phyloP scores from a whole-genome alignment of 352 stramenopile genomes.

The Hyaloperonospora arabidopsidis region DNA sequence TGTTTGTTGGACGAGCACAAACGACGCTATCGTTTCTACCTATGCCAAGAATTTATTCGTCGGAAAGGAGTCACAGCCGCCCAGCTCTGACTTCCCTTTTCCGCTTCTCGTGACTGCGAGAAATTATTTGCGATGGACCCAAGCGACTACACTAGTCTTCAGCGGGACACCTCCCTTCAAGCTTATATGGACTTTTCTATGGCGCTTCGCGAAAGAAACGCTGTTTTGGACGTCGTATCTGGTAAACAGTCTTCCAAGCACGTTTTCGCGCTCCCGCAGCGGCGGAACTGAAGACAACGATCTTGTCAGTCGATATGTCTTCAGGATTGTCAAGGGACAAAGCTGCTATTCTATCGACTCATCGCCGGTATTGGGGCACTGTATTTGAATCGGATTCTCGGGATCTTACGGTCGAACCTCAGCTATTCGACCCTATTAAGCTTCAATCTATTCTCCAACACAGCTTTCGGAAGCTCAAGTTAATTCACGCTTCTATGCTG shows the following conservation, averaged over 20 bases:
- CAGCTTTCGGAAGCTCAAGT: not conserved
- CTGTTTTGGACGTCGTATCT: not conserved
- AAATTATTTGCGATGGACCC: not conserved
- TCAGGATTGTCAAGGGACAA: slow-evolving; percentile 3
- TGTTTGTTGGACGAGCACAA: not conserved
- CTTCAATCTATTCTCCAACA: not conserved
- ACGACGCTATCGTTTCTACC: not conserved
- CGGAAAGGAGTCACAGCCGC: not conserved
- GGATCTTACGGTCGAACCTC: slow-evolving; percentile 1
- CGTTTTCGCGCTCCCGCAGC: not conserved
- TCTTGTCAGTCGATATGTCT: slow-evolving; percentile 4
- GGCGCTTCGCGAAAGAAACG: slow-evolving; percentile 2
- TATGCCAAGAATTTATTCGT: not conserved
- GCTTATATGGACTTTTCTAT: slow-evolving; percentile 2
- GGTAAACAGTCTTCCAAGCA: not conserved
- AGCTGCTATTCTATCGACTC: not conserved
- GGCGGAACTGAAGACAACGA: not conserved
- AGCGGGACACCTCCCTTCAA: not conserved
- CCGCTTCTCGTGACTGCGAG: not conserved
- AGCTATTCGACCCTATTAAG: not conserved
- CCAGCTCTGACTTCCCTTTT: not conserved
- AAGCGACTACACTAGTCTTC: not conserved
- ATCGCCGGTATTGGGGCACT: slow-evolving; percentile 3
- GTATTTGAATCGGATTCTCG: slow-evolving; percentile 2
- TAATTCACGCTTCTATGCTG: not conserved